Percentiles rank a stretch among this genome's conserved stretches.
These are phyloP conservation scores for Chlorella sp. DNA, from an alignment of 139 green algal species.

Conservation along the genomic window DNA sequence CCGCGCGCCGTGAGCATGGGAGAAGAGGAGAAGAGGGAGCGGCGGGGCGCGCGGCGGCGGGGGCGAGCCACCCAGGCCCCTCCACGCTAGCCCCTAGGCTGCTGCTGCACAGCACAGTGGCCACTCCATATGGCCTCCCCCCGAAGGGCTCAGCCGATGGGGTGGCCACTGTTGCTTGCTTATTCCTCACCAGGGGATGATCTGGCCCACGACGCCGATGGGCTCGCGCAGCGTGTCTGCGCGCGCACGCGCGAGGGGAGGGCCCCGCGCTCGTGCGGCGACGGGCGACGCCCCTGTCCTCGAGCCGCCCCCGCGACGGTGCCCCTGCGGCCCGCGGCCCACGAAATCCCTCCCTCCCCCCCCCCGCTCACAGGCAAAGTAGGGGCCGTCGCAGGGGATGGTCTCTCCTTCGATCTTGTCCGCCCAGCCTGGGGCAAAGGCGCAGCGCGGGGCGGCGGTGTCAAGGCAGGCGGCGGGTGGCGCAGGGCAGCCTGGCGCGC, in stretches of 20 bases:
- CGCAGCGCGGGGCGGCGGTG: no score
- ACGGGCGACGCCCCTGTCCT: neutral
- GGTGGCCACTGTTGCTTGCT: no score
- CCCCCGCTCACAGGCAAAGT: constrained; percentile 12
- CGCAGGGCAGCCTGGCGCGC: no score
- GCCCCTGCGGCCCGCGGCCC: no score
- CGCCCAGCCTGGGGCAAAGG: no score
- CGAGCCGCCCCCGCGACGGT: no score
- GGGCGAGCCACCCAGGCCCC: neutral
- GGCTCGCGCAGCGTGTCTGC: constrained; percentile 43
- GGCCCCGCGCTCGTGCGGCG: no score
- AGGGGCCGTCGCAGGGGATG: constrained; percentile 53
- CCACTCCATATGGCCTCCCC: no score
- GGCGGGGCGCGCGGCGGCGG: neutral
- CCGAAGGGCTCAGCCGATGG: no score
- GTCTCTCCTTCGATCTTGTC: constrained; percentile 78
- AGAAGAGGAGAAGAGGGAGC: neutral
- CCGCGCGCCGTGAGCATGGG: neutral
- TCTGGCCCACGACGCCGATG: constrained; percentile 50
- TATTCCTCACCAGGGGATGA: constrained; percentile 63
- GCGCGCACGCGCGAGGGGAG: neutral
- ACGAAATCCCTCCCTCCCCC: no score
- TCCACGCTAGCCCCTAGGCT: neutral
- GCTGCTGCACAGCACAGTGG: neutral
- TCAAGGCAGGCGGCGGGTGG: no score